Conservation (phyloP, 2,329 filamentous ascomycete genomes). For the Cryphonectria naterciae region DNA sequence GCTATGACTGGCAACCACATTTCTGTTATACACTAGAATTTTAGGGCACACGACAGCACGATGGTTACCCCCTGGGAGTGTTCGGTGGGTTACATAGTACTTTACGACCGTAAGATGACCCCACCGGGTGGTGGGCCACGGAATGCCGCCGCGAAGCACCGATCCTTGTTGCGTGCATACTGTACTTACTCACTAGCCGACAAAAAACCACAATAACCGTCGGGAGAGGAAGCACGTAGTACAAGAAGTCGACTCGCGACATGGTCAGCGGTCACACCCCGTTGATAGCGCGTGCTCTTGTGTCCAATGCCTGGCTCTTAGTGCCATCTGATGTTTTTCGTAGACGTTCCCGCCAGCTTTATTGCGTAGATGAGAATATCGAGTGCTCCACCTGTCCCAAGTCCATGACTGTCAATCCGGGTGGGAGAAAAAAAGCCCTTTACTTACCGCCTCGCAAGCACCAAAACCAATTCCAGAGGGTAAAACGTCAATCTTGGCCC, state of each 20-base stretch:
- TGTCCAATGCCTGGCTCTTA: neutral
- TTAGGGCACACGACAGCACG: neutral
- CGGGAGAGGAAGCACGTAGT: neutral
- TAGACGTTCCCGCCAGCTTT: neutral
- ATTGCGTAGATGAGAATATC: neutral
- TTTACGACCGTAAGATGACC: neutral
- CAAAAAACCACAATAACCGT: neutral
- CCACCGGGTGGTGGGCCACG: constrained; percentile 28
- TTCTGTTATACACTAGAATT: neutral
- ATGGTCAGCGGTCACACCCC: neutral
- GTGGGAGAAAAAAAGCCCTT: neutral
- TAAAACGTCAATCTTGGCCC: neutral
- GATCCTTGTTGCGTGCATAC: constrained; percentile 19
- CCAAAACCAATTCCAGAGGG: neutral
- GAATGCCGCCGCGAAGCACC: neutral
- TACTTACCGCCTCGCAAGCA: neutral
- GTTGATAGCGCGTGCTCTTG: neutral
- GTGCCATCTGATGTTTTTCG: neutral
- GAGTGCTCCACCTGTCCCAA: neutral
- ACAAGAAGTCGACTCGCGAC: neutral
- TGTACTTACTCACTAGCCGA: constrained; percentile 34
- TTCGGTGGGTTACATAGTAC: constrained; percentile 24
- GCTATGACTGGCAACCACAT: neutral
- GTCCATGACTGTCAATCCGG: too few relatives aligned
- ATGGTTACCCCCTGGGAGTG: neutral